Evolutionary conservation across 148 eudicot genomes (phyloP).

Genomic region (Spergularia bocconei): DNA sequence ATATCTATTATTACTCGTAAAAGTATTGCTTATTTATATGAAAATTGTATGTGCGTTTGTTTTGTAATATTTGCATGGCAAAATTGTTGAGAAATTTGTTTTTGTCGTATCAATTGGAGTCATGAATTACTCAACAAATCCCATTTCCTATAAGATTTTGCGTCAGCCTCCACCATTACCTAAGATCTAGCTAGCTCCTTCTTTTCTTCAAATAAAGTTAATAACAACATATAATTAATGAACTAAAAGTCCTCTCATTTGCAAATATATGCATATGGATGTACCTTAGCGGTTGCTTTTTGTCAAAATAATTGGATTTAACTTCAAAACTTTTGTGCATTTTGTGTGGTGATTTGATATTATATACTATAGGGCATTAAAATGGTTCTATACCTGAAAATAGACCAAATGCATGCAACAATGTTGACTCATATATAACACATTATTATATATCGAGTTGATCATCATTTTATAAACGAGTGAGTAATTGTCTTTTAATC

Average conservation of each 20-base stretch:
- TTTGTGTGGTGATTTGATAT: no score
- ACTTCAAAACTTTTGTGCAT: background rate
- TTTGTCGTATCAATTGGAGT: slow-evolving; percentile 28
- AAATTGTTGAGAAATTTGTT: slow-evolving; percentile 5
- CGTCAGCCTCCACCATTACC: slow-evolving; percentile 29
- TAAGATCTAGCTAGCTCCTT: background rate
- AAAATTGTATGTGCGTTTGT: slow-evolving; percentile 9
- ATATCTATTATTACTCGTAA: slow-evolving; percentile 1
- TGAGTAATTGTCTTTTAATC: no score
- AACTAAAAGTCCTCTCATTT: background rate
- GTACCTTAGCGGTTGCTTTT: background rate
- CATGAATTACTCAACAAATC: slow-evolving; percentile 29
- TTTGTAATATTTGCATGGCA: slow-evolving; percentile 14
- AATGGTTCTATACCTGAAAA: background rate
- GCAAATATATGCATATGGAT: background rate
- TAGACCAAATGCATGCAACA: no score
- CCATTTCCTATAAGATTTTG: slow-evolving; percentile 24
- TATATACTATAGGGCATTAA: no score
- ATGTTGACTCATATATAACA: no score
- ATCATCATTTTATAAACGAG: no score
- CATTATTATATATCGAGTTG: no score
- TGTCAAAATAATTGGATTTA: background rate
- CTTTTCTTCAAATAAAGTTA: background rate
- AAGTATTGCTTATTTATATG: background rate
- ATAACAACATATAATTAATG: background rate